Conservation (phyloP, 2,329 filamentous ascomycete genomes). For the Ramularia endophylla region DNA sequence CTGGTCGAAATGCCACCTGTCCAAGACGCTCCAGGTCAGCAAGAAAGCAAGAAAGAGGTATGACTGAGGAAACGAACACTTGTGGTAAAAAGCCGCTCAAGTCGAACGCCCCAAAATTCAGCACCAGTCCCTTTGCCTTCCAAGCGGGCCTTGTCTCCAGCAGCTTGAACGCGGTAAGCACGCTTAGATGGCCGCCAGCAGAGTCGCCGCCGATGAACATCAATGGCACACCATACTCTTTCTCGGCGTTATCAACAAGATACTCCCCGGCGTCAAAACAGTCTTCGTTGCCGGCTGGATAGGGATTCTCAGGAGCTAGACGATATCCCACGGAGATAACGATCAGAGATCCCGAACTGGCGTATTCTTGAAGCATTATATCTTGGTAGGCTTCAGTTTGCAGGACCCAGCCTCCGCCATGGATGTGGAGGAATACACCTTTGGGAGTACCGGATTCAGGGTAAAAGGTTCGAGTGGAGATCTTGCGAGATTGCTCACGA, state of each 20-base stretch:
- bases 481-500: constrained; percentile 44
- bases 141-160: constrained; percentile 36
- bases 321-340: constrained; percentile 55
- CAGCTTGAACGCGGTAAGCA: constrained; percentile 44
- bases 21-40: background rate
- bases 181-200: constrained; percentile 47
- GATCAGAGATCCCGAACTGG: constrained; percentile 43
- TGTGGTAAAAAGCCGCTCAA: constrained; percentile 40
- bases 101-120: constrained; percentile 51
- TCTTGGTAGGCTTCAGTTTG: constrained; percentile 42
- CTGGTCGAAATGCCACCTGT: constrained; percentile 33
- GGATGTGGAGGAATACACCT: constrained; percentile 49
- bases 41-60: background rate
- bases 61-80: constrained; percentile 14
- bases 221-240: constrained; percentile 37
- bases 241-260: constrained; percentile 44
- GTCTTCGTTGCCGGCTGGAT: constrained; percentile 50
- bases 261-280: constrained; percentile 53
- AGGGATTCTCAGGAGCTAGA: constrained; percentile 55
- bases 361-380: constrained; percentile 44
- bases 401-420: constrained; percentile 46
- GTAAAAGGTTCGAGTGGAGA: constrained; percentile 49
- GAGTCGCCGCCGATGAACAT: constrained; percentile 37
- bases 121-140: constrained; percentile 44
- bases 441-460: constrained; percentile 39